Base-by-base conservation (phyloP, 2,329 filamentous ascomycete species). In the Septoria linicola region DNA sequence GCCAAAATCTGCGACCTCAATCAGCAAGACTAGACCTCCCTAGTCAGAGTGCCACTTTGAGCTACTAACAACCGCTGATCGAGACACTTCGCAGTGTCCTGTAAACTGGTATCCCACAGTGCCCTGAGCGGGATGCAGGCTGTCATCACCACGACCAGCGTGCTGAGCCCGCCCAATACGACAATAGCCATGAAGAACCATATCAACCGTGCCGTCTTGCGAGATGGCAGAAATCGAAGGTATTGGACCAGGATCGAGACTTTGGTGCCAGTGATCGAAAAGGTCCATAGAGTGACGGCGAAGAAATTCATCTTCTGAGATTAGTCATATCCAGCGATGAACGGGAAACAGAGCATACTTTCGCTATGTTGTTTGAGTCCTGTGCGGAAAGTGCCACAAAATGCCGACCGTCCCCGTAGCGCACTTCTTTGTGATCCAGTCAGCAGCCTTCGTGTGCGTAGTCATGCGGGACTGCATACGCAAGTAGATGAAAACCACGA, bases 221-320 rank as follows among this genome's bases (percentile, higher is more conserved):
- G 37, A 4, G 19, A 27, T 16, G n/a, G 37, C 3, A 51, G 31
- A 3, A 51, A 43, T 4, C 43, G 52, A 4, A 51, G 11, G 27
- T 55, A 55, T 32, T 55, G 52, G 21, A 51, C 19, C n/a, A 55
- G 34, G 11, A 51, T 51, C 8, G 52, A 55, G 2, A 43, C 16
- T 17, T 55, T 55, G 4, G 43, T 41, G 6, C 19, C 36, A 4
- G 43, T 55, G 32, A 51, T 34, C 3, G 41, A 44, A 20, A 48
- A 14, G 16, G 16, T 31, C 47, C 52, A 54, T 1, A 42, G 19
- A 13, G 31, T 32, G 11, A 51, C 41, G 11, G 53, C 48, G 14
- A 31, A 19, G 25, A 48, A 49, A 27, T 50, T 48, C 30, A 40
- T 37, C 39, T 51, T 31, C n/a, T 13, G 13, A 46, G 21, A 8